Evolutionary conservation across 495 filamentous ascomycete genomes (phyloP).

Genomic region (Durotheca rogersii): DNA sequence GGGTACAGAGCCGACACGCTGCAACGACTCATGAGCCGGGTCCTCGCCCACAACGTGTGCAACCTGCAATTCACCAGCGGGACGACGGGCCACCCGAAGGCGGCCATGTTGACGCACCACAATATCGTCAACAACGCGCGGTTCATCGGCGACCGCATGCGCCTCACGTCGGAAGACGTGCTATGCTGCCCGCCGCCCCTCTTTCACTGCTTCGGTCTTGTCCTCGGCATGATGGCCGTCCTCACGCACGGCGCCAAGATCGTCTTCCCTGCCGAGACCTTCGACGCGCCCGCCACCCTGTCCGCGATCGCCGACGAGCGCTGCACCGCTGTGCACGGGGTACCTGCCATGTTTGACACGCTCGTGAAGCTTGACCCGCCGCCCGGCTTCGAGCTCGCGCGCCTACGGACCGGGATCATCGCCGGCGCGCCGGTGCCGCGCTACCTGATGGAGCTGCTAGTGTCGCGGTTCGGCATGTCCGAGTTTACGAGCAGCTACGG

Average conservation of each 20-base stretch:
- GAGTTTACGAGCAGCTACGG: slow-evolving; percentile 71
- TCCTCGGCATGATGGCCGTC: slow-evolving; percentile 66
- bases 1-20: slow-evolving; percentile 34
- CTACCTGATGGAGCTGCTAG: slow-evolving; percentile 62
- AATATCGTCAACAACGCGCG: slow-evolving; percentile 70
- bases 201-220: slow-evolving; percentile 75
- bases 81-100: slow-evolving; percentile 69
- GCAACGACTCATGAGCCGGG: slow-evolving; percentile 40
- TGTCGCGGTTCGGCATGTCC: slow-evolving; percentile 61
- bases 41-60: slow-evolving; percentile 62
- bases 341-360: slow-evolving; percentile 72
- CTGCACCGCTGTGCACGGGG: slow-evolving; percentile 70
- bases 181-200: slow-evolving; percentile 71
- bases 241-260: slow-evolving; percentile 67
- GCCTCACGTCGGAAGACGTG: slow-evolving; percentile 59
- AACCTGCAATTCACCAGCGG: slow-evolving; percentile 73
- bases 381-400: slow-evolving; percentile 45
- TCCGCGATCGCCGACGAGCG: slow-evolving; percentile 60
- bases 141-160: slow-evolving; percentile 70
- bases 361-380: slow-evolving; percentile 57
- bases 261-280: slow-evolving; percentile 64
- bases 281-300: slow-evolving; percentile 59
- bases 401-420: slow-evolving; percentile 68
- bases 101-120: slow-evolving; percentile 74
- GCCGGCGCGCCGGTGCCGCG: slow-evolving; percentile 67